Evolutionary conservation across 1,284 basidiomycete genomes (phyloP), one percentile per base, ranked within the genome.

Genomic region (Fomitopsis palustris): DNA sequence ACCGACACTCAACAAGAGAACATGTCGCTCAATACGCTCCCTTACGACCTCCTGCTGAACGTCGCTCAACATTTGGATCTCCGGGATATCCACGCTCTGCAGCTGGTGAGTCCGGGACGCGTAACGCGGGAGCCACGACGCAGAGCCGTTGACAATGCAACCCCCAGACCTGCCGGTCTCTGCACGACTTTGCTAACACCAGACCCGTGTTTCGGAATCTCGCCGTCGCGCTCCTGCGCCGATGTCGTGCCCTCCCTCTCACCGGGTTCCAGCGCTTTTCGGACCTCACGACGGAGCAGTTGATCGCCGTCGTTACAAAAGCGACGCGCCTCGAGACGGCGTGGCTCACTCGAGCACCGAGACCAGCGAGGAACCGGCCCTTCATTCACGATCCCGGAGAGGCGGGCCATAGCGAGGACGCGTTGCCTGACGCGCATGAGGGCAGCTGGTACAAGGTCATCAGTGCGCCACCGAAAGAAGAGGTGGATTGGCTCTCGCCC

Each of bases 401-500:
- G 14, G 29, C 38, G 7, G 59, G 38, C 14, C 38, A 43, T 10
- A 58, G 47, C 35, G 47, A 60, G 7, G 51, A 55, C 35, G 63
- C 68, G 27, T 35, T 12, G 23, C 31, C 31, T 14, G 47, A 51
- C 29, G 47, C 47, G 31, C 49, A 31, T 31, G 10, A n/a, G 3
- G 33, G 49, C 12, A 35, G 16, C 19, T 87, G 85, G 85, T 89
- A 85, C 74, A 86, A 80, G 61, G 75, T 85, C 56, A 82, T 88
- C 61, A 80, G 78, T 31, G 80, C 85, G 1, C 87, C 87, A 0
- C 81, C 84, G 8, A 71, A 76, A 31, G 86, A 89, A 65, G 85
- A 88, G 58, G 81, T 90, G 14, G 86, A 90, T 63, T 90, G 87
- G 87, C 71, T 89, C 10, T 87, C 86, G 2, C 87, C 87, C 19